Conservation (phyloP, 2,329 filamentous ascomycete species). For the Cladosporium sp. region DNA sequence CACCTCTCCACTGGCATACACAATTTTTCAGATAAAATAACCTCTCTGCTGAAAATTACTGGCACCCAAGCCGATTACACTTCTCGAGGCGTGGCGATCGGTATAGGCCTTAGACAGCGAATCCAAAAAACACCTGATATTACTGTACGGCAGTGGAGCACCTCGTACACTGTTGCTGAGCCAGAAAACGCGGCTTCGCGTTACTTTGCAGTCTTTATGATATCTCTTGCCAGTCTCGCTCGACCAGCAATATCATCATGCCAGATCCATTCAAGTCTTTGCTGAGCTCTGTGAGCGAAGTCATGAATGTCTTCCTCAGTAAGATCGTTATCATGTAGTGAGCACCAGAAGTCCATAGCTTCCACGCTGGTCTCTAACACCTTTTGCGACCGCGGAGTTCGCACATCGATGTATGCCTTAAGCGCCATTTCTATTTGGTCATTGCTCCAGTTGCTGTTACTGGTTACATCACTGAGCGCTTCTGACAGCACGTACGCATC, state of each 20-base stretch:
- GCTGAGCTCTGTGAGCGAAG: constrained; percentile 17
- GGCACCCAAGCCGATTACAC: no score
- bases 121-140: no score
- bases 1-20: no score
- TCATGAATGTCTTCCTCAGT: constrained; percentile 18
- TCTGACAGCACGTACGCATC: constrained; percentile 35
- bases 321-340: constrained; percentile 16
- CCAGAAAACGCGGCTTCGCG: background rate
- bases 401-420: constrained; percentile 17
- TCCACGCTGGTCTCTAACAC: constrained; percentile 19
- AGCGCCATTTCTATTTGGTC: constrained; percentile 20
- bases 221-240: constrained; percentile 17
- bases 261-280: constrained; percentile 24
- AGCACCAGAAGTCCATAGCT: constrained; percentile 17
- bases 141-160: no score
- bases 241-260: constrained; percentile 19
- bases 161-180: background rate
- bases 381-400: constrained; percentile 17
- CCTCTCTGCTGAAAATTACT: no score
- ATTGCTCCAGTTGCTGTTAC: background rate
- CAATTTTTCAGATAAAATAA: no score
- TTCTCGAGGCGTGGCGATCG: no score
- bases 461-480: background rate
- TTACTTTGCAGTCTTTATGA: background rate
- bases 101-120: no score